phyloP scores from a whole-genome alignment of 2,329 filamentous ascomycete genomes.

The Penicillium sp. region DNA sequence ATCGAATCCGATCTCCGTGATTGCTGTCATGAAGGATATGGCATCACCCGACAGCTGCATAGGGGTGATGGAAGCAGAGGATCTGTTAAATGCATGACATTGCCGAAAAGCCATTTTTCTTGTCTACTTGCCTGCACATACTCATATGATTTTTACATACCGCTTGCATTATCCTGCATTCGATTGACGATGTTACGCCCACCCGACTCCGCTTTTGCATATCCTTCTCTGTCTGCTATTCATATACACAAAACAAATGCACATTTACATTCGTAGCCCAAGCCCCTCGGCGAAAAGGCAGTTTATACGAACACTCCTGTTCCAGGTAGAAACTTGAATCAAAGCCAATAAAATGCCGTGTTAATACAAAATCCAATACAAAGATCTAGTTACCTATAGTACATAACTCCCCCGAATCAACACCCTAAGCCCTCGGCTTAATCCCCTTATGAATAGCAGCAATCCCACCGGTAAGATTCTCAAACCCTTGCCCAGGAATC shows the following conservation, averaged over 20 bases:
- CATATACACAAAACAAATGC: conserved; percentile 1
- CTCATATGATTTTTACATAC: conserved; percentile 8
- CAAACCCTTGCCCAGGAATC: conserved; percentile 76
- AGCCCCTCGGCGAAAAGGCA: background rate
- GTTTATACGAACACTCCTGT: background rate
- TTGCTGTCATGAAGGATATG: conserved; percentile 32
- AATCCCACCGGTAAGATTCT: conserved; percentile 87
- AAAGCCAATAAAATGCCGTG: conserved; percentile 10
- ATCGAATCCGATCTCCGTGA: conserved; percentile 21
- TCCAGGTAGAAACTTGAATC: background rate
- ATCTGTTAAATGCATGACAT: conserved; percentile 25
- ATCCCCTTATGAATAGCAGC: conserved; percentile 96
- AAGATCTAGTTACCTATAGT: conserved; percentile 17
- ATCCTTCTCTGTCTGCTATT: background rate
- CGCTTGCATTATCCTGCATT: conserved; percentile 6
- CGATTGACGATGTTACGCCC: conserved; percentile 23
- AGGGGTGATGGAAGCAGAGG: conserved; percentile 34
- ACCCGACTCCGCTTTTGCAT: background rate
- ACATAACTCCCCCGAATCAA: conserved; percentile 12
- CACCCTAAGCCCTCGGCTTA: conserved; percentile 56
- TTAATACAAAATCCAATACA: conserved; percentile 15
- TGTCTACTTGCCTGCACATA: conserved; percentile 8
- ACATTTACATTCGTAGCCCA: conserved; percentile 1
- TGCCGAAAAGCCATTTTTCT: background rate
- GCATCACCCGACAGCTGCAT: conserved; percentile 22